A percentile compares a stretch with the other conserved stretches of the same genome.
phyloP scores from a whole-genome alignment of 108 stramenopile species.

The Skeletonema tropicum region DNA sequence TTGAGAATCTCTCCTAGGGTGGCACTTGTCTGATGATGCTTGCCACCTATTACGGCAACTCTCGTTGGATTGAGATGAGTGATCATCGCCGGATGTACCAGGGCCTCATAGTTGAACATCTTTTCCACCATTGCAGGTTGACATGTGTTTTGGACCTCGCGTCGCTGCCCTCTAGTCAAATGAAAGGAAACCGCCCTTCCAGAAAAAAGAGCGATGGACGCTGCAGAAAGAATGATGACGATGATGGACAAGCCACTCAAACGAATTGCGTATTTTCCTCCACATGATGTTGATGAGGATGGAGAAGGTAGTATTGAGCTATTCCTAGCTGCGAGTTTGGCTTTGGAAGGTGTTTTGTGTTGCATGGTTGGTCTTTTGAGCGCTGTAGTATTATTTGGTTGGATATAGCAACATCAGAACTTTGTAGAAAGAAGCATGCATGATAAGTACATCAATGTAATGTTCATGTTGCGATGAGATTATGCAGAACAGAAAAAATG shows the following conservation, averaged over 20 bases:
- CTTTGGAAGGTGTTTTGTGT: too few relatives aligned
- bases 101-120: constrained; percentile 77
- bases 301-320: too few relatives aligned
- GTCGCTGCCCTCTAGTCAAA: neutral
- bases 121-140: neutral
- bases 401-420: too few relatives aligned
- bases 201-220: neutral
- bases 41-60: constrained; percentile 89
- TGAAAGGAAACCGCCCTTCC: neutral
- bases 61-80: constrained; percentile 83
- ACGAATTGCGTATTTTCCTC: neutral
- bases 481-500: too few relatives aligned
- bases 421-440: too few relatives aligned
- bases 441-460: too few relatives aligned
- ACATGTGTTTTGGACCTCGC: too few relatives aligned
- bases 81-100: constrained; percentile 95
- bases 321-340: too few relatives aligned
- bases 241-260: neutral
- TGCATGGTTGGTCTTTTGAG: too few relatives aligned
- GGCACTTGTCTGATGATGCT: neutral
- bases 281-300: neutral
- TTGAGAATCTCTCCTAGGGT: neutral
- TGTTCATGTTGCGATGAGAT: too few relatives aligned
- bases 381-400: too few relatives aligned
- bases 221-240: neutral